Evolutionary conservation across 192 early-diverging fungal genomes (phyloP).

Genomic region (Umbelopsis isabellina): DNA sequence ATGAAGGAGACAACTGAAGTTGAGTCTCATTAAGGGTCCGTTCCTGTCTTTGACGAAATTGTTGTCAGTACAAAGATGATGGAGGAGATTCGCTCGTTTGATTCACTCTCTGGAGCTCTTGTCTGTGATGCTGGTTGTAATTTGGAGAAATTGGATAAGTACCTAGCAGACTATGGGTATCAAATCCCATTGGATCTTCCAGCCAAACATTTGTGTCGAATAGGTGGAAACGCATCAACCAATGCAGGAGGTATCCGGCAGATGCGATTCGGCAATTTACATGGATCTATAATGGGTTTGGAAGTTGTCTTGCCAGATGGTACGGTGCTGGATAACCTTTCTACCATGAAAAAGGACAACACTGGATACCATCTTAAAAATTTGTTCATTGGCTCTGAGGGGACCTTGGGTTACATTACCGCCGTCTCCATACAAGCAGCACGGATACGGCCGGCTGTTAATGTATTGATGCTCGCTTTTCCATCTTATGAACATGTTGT

Average conservation of each 20-base stretch:
- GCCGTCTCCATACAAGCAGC: slow-evolving; percentile 85
- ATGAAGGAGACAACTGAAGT: background rate
- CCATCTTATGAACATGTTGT: slow-evolving; percentile 74
- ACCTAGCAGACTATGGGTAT: slow-evolving; percentile 74
- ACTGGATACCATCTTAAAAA: slow-evolving; percentile 97
- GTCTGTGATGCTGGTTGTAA: slow-evolving; percentile 88
- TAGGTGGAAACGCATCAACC: slow-evolving; percentile 94
- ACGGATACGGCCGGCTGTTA: slow-evolving; percentile 49
- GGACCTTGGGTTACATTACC: slow-evolving; percentile 90
- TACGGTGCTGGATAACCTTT: slow-evolving; percentile 78
- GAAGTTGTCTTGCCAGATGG: slow-evolving; percentile 93
- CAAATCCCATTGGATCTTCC: slow-evolving; percentile 89
- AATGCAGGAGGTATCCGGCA: slow-evolving; percentile 93
- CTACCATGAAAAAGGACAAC: slow-evolving; percentile 90
- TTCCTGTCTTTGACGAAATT: slow-evolving; percentile 94
- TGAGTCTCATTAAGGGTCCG: slow-evolving; percentile 59
- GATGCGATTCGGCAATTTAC: slow-evolving; percentile 90
- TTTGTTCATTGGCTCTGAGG: slow-evolving; percentile 95
- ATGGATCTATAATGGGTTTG: slow-evolving; percentile 89
- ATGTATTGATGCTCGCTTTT: slow-evolving; percentile 77
- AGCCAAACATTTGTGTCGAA: slow-evolving; percentile 83
- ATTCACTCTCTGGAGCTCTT: slow-evolving; percentile 75
- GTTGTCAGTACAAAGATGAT: slow-evolving; percentile 76
- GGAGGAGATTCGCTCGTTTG: slow-evolving; percentile 68
- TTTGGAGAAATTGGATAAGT: slow-evolving; percentile 82